These are phyloP conservation scores for Leccinum incarnatum DNA, from an alignment of 768 basidiomycete species.

Conservation along the genomic window DNA sequence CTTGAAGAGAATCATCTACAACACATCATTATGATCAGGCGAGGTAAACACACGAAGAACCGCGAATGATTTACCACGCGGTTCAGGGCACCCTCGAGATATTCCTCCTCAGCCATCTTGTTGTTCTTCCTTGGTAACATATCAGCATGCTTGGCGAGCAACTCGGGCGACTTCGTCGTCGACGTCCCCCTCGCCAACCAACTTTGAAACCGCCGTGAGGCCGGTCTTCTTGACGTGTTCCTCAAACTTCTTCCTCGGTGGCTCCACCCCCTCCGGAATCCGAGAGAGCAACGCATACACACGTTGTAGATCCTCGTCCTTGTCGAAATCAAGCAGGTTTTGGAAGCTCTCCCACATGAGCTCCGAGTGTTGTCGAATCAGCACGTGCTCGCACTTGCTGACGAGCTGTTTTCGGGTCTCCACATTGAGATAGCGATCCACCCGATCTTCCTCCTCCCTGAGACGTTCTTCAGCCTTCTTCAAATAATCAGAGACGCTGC, in stretches of 20 bases:
- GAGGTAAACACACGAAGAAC: neutral
- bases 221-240: constrained; percentile 94
- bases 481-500: constrained; percentile 91
- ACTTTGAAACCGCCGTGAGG: constrained; percentile 72
- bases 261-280: constrained; percentile 87
- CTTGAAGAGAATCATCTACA: constrained; percentile 94
- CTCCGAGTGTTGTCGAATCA: constrained; percentile 82
- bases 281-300: constrained; percentile 94
- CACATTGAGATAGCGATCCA: constrained; percentile 90
- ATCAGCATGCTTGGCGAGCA: constrained; percentile 91
- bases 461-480: constrained; percentile 92
- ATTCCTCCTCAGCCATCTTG: constrained; percentile 81
- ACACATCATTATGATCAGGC: constrained; percentile 5
- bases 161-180: constrained; percentile 82
- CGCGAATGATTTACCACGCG: constrained; percentile 66
- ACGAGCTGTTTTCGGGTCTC: constrained; percentile 81
- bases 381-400: constrained; percentile 84
- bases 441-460: constrained; percentile 91
- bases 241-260: constrained; percentile 88
- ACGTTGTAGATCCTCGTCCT: constrained; percentile 90
- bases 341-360: constrained; percentile 95
- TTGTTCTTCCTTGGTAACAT: constrained; percentile 89
- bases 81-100: constrained; percentile 85
- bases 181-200: constrained; percentile 68
- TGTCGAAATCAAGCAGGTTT: constrained; percentile 83